Base-by-base conservation (phyloP, 1,284 basidiomycete species). In the Rhodotorula sp. region DNA sequence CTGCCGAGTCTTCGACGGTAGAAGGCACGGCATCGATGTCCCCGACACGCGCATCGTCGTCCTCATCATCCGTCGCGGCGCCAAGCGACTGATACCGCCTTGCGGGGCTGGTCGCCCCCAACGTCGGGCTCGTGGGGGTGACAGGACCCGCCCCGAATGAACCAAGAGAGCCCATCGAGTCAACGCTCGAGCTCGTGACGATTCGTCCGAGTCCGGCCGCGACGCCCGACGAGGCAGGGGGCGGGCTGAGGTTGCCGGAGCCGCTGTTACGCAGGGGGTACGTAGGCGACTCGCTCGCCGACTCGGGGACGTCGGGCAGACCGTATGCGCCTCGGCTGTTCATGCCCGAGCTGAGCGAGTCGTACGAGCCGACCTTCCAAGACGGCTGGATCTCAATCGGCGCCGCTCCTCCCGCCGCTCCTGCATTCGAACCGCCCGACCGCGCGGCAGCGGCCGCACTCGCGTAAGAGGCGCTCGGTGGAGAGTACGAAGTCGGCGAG, bases 401-500 rank as follows among this genome's bases (percentile, higher is more conserved):
- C 26, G 46, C n/a, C 20, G 64, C 48, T 4, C 54, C 58, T 20
- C 55, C 24, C 34, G 61, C n/a, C 13, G 44, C 37, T 5, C 59
- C 51, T 22, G 44, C 59, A 18, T 13, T 44, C 40, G 40, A 15
- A 13, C 40, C 5, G 40, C 13, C 16, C 15, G 16, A 11, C 16
- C 40, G 40, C 15, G 40, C 40, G 15, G 40, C 10, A 10, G 40
- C 40, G 11, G 40, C 40, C 16, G 40, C 40, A 44, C 9, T 18
- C 9, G 40, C 40, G 16, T 44, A 44, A 7, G 40, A 44, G 7
- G 40, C 40, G 30, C 18, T 28, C 8, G 71, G 68, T 1, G 68
- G 68, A 40, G 69, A 71, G 56, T 74, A 74, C 2, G 60, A 68
- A 5, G 66, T 55, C 4, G 72, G 71, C 52, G 71, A 70, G 65